Percentiles rank a stretch among this genome's conserved stretches.
Evolutionary conservation across 352 stramenopile species (phyloP).

Genomic region (Pythium aquatile): DNA sequence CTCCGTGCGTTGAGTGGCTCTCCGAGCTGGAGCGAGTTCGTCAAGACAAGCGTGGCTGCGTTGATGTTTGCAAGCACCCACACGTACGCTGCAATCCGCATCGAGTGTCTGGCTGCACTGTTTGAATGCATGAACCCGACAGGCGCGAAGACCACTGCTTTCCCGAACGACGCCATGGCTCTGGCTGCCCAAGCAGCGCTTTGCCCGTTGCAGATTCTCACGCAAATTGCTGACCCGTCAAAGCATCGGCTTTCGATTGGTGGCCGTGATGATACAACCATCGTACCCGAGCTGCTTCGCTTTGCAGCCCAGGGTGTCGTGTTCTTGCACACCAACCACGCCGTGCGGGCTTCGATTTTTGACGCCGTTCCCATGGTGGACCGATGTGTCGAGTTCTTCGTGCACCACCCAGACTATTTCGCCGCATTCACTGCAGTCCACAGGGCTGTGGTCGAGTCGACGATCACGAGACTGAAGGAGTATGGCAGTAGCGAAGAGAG

Average conservation of each 20-base stretch:
- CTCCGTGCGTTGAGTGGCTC: slow-evolving; percentile 7
- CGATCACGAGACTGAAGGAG: slow-evolving; percentile 9
- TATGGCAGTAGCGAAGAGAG: slow-evolving; percentile 18
- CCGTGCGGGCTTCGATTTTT: slow-evolving; percentile 7
- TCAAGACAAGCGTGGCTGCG: slow-evolving; percentile 11
- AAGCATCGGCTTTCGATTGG: slow-evolving; percentile 21
- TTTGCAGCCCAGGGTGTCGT: slow-evolving; percentile 25
- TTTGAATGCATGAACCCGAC: slow-evolving; percentile 17
- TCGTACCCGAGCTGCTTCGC: slow-evolving; percentile 18
- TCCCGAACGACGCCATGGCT: slow-evolving; percentile 4
- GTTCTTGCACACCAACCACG: slow-evolving; percentile 14
- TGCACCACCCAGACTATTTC: slow-evolving; percentile 19
- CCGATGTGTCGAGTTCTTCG: slow-evolving; percentile 22
- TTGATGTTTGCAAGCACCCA: slow-evolving; percentile 25
- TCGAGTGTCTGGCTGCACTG: slow-evolving; percentile 21
- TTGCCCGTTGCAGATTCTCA: slow-evolving; percentile 22
- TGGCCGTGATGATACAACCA: slow-evolving; percentile 18
- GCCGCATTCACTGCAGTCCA: slow-evolving; percentile 19
- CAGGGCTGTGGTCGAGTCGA: slow-evolving; percentile 22
- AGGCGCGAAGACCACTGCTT: background rate
- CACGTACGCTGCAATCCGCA: slow-evolving; percentile 14
- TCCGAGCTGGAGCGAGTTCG: slow-evolving; percentile 8
- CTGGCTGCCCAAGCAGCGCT: slow-evolving; percentile 21
- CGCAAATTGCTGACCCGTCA: slow-evolving; percentile 22
- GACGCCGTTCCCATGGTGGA: slow-evolving; percentile 24